Percentiles rank a stretch among this genome's conserved stretches.
These are phyloP conservation scores for Hymenoscyphus fraxineus DNA, from an alignment of 2,329 filamentous ascomycete species.

Conservation along the genomic window DNA sequence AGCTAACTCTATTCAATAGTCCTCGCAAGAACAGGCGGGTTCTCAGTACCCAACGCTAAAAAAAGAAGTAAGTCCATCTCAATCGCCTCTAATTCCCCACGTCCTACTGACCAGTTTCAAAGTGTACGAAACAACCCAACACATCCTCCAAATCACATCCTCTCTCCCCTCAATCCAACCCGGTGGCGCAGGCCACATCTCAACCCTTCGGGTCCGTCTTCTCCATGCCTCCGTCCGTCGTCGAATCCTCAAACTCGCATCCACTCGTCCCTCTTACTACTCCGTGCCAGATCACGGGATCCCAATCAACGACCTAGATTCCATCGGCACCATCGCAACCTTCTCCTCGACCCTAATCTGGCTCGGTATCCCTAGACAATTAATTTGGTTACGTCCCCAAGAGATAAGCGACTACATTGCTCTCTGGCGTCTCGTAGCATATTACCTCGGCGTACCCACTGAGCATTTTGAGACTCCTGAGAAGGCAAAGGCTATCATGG, in stretches of 20 bases:
- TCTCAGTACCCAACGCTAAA: not conserved
- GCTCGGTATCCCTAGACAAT: constrained; percentile 67
- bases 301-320: constrained; percentile 74
- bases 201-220: constrained; percentile 64
- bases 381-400: constrained; percentile 57
- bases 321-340: constrained; percentile 65
- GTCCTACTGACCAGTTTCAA: not conserved
- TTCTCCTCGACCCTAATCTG: constrained; percentile 68
- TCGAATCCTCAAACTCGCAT: constrained; percentile 58
- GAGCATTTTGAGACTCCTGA: constrained; percentile 54
- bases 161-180: constrained; percentile 64
- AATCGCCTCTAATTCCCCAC: not conserved
- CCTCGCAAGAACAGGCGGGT: constrained; percentile 1
- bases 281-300: constrained; percentile 55
- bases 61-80: not conserved
- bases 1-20: not conserved
- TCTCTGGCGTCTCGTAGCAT: constrained; percentile 70
- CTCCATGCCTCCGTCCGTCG: constrained; percentile 65
- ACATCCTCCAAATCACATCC: constrained; percentile 67
- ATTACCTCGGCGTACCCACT: constrained; percentile 67
- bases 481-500: constrained; percentile 60
- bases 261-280: constrained; percentile 59
- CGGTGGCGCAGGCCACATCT: constrained; percentile 61
- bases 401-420: constrained; percentile 69
- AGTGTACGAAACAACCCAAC: constrained; percentile 69